Conservation (phyloP, 78 protist species). For the slime mould (Dictyostelium discoideum) region DNA sequence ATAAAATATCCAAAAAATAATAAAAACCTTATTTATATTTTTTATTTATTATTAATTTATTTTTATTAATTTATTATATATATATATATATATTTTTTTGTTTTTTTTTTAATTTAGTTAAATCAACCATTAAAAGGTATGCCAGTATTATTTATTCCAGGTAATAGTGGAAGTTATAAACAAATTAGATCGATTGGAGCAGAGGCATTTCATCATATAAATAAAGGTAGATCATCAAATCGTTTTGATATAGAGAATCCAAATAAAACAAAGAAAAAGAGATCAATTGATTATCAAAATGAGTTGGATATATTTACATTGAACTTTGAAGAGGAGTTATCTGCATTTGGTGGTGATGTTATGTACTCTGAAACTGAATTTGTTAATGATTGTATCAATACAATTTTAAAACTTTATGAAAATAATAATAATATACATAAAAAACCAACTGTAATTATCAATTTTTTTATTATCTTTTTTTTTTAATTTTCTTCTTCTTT, state of each 20-base stretch:
- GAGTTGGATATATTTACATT: slow-evolving; percentile 79
- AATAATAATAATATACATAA: not conserved
- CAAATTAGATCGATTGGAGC: slow-evolving; percentile 77
- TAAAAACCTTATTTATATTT: too few species aligned
- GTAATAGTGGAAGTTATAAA: slow-evolving; percentile 80
- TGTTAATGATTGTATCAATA: slow-evolving; percentile 74
- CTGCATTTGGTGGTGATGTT: slow-evolving; percentile 84
- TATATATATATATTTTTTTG: too few species aligned
- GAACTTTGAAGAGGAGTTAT: slow-evolving; percentile 80
- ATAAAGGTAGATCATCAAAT: not conserved
- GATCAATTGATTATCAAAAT: slow-evolving; percentile 26
- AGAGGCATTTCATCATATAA: slow-evolving; percentile 30
- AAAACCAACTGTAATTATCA: slow-evolving; percentile 63
- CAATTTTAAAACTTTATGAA: slow-evolving; percentile 62
- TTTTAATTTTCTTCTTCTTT: not conserved
- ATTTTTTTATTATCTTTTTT: not conserved
- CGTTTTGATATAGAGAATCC: slow-evolving; percentile 41
- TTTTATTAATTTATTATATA: not conserved
- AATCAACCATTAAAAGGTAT: slow-evolving; percentile 52
- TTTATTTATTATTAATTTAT: too few species aligned
- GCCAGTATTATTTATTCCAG: slow-evolving; percentile 80
- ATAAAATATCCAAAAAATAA: too few species aligned
- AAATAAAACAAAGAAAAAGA: slow-evolving; percentile 20
- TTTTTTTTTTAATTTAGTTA: not conserved
- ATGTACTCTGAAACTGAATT: slow-evolving; percentile 67